Conservation (phyloP, 2,329 filamentous ascomycete genomes). For the Hypomyces rosellus region DNA sequence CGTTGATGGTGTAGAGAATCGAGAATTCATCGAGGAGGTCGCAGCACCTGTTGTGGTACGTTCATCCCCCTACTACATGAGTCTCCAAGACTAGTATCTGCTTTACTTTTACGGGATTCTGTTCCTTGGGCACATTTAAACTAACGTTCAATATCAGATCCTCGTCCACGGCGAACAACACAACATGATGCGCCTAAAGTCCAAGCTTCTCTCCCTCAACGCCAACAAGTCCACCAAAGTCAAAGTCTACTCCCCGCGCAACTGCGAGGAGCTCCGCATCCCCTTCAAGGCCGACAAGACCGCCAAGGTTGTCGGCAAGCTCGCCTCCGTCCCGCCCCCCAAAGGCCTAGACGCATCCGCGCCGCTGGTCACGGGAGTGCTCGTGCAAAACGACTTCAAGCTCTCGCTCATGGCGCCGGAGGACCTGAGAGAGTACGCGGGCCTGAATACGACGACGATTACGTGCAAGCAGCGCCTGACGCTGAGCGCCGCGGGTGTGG, state of each 20-base stretch:
- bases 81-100: no score
- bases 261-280: slow-evolving; percentile 91
- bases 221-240: slow-evolving; percentile 72
- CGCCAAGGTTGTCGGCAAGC: slow-evolving; percentile 90
- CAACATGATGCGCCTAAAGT: slow-evolving; percentile 96
- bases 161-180: slow-evolving; percentile 95
- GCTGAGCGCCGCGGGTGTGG: slow-evolving; percentile 80
- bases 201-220: slow-evolving; percentile 88
- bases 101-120: no score
- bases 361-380: slow-evolving; percentile 73
- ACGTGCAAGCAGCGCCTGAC: slow-evolving; percentile 86
- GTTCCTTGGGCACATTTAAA: neutral
- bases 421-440: slow-evolving; percentile 90
- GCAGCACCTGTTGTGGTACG: slow-evolving; percentile 84
- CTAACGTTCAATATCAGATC: slow-evolving; percentile 50
- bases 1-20: slow-evolving; percentile 91
- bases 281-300: slow-evolving; percentile 94
- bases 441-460: slow-evolving; percentile 92
- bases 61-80: slow-evolving; percentile 19
- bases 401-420: slow-evolving; percentile 95
- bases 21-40: slow-evolving; percentile 94
- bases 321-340: slow-evolving; percentile 75
- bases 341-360: slow-evolving; percentile 26
- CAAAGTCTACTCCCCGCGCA: slow-evolving; percentile 89
- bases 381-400: slow-evolving; percentile 97